Evolutionary conservation across 768 basidiomycete species (phyloP).

Genomic region (Lentinus brumalis): DNA sequence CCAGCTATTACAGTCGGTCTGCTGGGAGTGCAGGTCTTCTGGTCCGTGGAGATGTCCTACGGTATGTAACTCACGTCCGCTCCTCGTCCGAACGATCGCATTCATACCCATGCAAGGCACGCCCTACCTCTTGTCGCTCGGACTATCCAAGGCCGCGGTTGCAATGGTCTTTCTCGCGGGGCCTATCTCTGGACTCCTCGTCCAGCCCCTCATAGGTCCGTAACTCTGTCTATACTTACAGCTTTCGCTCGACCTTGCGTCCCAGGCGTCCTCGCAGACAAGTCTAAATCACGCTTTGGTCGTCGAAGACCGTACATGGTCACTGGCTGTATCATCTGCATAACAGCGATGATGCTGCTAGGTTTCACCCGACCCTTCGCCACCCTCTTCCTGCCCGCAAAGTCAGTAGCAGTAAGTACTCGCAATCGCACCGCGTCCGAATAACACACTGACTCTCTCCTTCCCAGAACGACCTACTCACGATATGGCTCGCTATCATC

Average conservation of each 20-base stretch:
- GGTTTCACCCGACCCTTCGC: constrained; percentile 81
- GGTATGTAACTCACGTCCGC: constrained; percentile 39
- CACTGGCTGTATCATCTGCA: constrained; percentile 64
- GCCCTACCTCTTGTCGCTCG: constrained; percentile 88
- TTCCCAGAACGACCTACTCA: constrained; percentile 60
- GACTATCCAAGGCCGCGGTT: constrained; percentile 84
- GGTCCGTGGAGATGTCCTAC: constrained; percentile 96
- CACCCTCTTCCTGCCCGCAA: constrained; percentile 39
- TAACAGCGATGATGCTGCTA: constrained; percentile 74
- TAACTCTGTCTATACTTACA: background rate
- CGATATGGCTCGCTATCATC: constrained; percentile 75
- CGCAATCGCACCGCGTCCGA: too few species aligned
- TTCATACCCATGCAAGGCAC: constrained; percentile 49
- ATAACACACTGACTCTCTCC: too few species aligned
- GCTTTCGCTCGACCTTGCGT: background rate
- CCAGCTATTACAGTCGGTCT: constrained; percentile 77
- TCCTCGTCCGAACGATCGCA: background rate
- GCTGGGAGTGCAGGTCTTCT: constrained; percentile 84
- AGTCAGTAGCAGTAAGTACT: constrained; percentile 37
- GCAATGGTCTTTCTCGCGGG: constrained; percentile 92
- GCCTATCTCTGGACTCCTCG: constrained; percentile 84
- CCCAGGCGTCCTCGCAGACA: constrained; percentile 73
- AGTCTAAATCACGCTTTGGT: constrained; percentile 81
- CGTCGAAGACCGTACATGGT: constrained; percentile 87
- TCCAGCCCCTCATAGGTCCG: constrained; percentile 86